phyloP scores from a whole-genome alignment of 352 stramenopile genomes.

The Phytophthora multivora region DNA sequence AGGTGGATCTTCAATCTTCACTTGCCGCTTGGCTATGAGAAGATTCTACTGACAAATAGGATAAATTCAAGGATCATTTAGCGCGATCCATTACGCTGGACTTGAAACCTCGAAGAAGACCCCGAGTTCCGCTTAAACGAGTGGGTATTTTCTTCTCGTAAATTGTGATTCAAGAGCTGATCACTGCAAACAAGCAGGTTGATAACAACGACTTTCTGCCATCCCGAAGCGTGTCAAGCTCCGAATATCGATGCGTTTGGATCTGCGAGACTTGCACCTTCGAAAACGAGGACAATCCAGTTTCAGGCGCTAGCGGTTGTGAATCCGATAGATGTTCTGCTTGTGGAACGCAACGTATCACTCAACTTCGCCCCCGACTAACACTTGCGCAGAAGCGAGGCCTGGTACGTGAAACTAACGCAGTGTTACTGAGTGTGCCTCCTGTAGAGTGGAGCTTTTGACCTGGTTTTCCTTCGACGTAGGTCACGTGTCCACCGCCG shows the following conservation, averaged over 20 bases:
- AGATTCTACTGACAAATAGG: background rate
- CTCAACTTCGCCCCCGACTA: slow-evolving; percentile 36
- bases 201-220: background rate
- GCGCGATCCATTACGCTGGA: slow-evolving; percentile 57
- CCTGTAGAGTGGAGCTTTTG: background rate
- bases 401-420: slow-evolving; percentile 51
- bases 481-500: slow-evolving; percentile 55
- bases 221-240: background rate
- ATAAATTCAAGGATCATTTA: slow-evolving; percentile 46
- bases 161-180: too few relatives aligned
- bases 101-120: slow-evolving; percentile 29
- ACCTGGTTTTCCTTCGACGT: background rate
- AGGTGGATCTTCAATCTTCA: slow-evolving; percentile 34
- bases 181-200: slow-evolving; percentile 4
- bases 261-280: slow-evolving; percentile 81
- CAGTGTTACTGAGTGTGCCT: background rate
- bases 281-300: slow-evolving; percentile 57
- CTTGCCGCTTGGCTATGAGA: background rate
- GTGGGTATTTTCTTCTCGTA: too few relatives aligned
- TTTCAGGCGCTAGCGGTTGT: background rate
- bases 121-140: slow-evolving; percentile 6
- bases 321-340: slow-evolving; percentile 48
- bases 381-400: slow-evolving; percentile 79
- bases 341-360: slow-evolving; percentile 43
- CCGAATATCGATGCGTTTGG: slow-evolving; percentile 69